Conservation (phyloP, 768 basidiomycete species). For the Suillus occidentalis region DNA sequence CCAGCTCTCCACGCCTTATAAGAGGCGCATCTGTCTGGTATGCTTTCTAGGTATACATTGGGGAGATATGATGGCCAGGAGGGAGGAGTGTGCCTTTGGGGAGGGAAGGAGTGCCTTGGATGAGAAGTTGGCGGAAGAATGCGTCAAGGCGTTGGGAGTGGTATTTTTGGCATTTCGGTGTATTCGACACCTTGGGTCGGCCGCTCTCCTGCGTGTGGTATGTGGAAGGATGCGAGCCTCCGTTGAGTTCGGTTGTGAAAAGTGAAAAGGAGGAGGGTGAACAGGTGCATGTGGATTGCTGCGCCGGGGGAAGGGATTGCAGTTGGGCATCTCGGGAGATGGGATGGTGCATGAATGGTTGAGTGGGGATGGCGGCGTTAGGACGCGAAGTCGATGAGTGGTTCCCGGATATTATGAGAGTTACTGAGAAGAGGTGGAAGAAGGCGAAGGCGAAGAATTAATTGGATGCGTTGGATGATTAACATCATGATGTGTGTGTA, state of each 20-base stretch:
- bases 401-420: conserved; percentile 50
- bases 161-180: no score
- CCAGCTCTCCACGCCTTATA: no score
- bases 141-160: conserved; percentile 16
- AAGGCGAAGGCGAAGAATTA: conserved; percentile 51
- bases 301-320: conserved; percentile 68
- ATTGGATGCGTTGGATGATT: conserved; percentile 2
- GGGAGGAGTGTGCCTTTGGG: no score
- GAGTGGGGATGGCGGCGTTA: conserved; percentile 56
- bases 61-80: no score
- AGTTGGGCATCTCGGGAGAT: conserved; percentile 69
- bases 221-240: conserved; percentile 33
- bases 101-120: conserved; percentile 21
- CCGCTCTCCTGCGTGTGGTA: no score
- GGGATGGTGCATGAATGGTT: conserved; percentile 75
- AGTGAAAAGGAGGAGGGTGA: background rate
- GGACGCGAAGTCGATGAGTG: conserved; percentile 38
- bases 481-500: background rate
- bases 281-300: conserved; percentile 16
- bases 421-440: conserved; percentile 52
- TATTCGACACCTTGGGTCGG: no score
- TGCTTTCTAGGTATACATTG: no score
- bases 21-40: no score
- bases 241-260: conserved; percentile 9
- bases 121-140: conserved; percentile 33